Evolutionary conservation across 495 filamentous ascomycete species (phyloP), one percentile per base, ranked within the genome.

Genomic region (Bryoglossum gracile): DNA sequence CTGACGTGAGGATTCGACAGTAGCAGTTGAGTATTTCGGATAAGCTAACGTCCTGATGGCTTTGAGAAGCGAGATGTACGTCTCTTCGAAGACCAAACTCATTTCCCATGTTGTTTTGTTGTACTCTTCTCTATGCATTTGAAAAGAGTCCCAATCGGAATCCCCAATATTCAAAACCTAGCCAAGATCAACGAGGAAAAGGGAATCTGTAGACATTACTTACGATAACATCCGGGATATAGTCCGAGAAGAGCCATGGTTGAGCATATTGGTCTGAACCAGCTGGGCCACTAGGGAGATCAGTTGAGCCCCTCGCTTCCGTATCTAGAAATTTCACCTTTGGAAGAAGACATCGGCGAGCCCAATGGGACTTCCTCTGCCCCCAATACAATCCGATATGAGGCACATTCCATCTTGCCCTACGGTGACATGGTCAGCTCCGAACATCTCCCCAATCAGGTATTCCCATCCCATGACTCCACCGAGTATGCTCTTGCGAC

Each of bases 381-480:
- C 65, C 1, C 65, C 63, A 22, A 68, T 62, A 37, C 66, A 69
- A 19, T 64, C 51, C 30, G 59, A 55, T 23, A 48, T 59, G 11
- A 69, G 48, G 44, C 67, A 68, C 65, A 67, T 67, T 0, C 66
- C 66, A 49, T 65, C 63, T 18, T 63, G 56, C 11, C 61, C 59
- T 38, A 68, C 58, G 21, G 55, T 51, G 22, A 64, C 56, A 53
- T 69, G 67, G 45, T 69, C 66, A 3, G 47, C 62, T 9, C 51
- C 50, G 38, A 69, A 69, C 66, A 68, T 63, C 47, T 69, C 67
- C 16, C 67, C 67, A 0, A 69, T 40, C 19, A 69, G 33, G 46
- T 67, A 68, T 32, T 68, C 64, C 67, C 66, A 69, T 8, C 64
- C 64, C 50, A 61, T 65, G 14, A 69, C 63, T 25, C 66, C 66